These are phyloP conservation scores for Fereydounia khargensis DNA, from an alignment of 1,284 basidiomycete genomes.

Conservation along the genomic window DNA sequence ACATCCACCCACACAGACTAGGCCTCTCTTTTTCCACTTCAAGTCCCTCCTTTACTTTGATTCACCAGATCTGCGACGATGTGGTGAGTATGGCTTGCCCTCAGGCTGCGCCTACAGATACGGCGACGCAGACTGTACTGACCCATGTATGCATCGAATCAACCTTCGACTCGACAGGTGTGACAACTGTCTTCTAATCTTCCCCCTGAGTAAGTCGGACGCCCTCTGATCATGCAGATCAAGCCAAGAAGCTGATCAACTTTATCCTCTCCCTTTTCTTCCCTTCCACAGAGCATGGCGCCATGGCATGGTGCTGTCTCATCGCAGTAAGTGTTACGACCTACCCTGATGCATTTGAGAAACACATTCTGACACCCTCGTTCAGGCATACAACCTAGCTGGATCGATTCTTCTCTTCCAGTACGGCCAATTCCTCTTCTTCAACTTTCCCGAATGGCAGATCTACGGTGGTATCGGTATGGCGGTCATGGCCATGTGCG, in stretches of 20 bases:
- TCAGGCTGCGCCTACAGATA: too few relatives aligned
- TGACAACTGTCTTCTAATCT: constrained; percentile 46
- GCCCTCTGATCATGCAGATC: background rate
- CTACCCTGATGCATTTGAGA: background rate
- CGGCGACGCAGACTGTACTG: too few relatives aligned
- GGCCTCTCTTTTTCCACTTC: background rate
- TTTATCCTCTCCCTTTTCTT: background rate
- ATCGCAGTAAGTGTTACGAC: constrained; percentile 67
- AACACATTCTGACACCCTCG: background rate
- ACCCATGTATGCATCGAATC: too few relatives aligned
- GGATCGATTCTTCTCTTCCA: constrained; percentile 70
- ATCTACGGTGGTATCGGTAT: constrained; percentile 73
- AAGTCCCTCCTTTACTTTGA: background rate
- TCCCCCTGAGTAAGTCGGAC: too few relatives aligned
- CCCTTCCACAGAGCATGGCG: constrained; percentile 62
- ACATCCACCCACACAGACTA: too few relatives aligned
- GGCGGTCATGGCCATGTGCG: constrained; percentile 64
- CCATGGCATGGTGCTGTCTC: constrained; percentile 70
- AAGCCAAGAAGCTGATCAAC: background rate
- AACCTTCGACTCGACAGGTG: too few relatives aligned
- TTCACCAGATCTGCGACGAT: too few relatives aligned
- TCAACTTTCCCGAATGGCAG: constrained; percentile 67
- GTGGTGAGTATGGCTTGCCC: too few relatives aligned
- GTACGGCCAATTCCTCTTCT: constrained; percentile 69
- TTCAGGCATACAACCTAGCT: constrained; percentile 68